Conservation (phyloP, 164 flowering plant genomes). For the Chimonanthus salicifolius region DNA sequence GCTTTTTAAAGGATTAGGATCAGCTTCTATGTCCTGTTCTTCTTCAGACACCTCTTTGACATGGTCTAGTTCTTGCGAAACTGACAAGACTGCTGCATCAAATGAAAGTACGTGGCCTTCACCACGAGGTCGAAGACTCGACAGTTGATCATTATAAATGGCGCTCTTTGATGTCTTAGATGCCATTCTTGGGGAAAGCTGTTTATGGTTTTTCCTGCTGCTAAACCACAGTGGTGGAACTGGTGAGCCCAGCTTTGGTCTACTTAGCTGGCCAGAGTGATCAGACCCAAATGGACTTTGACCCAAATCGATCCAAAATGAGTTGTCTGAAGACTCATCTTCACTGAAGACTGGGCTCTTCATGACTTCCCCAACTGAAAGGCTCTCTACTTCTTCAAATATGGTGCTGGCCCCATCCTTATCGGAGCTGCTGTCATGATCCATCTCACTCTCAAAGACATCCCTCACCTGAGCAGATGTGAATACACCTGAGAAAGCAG, state of each 20-base stretch:
- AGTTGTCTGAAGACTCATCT: constrained; percentile 59
- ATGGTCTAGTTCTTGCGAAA: constrained; percentile 45
- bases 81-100: constrained; percentile 52
- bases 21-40: constrained; percentile 20
- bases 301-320: constrained; percentile 66
- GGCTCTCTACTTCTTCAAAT: constrained; percentile 58
- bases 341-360: constrained; percentile 71
- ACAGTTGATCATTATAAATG: constrained; percentile 30
- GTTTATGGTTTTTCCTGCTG: constrained; percentile 30
- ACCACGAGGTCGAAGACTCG: constrained; percentile 20
- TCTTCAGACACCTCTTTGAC: constrained; percentile 44
- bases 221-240: constrained; percentile 60
- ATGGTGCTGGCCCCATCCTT: constrained; percentile 67
- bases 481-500: constrained; percentile 70
- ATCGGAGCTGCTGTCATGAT: constrained; percentile 62
- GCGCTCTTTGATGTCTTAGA: constrained; percentile 30
- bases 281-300: constrained; percentile 58
- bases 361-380: constrained; percentile 64
- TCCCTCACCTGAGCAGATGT: constrained; percentile 63
- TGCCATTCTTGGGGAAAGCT: constrained; percentile 34
- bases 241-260: constrained; percentile 36
- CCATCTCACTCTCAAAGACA: constrained; percentile 62
- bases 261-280: constrained; percentile 31
- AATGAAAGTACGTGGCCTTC: constrained; percentile 42
- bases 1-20: constrained; percentile 7